A percentile compares a stretch with the other conserved stretches of the same genome.
These are phyloP conservation scores for Saturnispora bothae DNA, from an alignment of 805 yeast species.

Conservation along the genomic window DNA sequence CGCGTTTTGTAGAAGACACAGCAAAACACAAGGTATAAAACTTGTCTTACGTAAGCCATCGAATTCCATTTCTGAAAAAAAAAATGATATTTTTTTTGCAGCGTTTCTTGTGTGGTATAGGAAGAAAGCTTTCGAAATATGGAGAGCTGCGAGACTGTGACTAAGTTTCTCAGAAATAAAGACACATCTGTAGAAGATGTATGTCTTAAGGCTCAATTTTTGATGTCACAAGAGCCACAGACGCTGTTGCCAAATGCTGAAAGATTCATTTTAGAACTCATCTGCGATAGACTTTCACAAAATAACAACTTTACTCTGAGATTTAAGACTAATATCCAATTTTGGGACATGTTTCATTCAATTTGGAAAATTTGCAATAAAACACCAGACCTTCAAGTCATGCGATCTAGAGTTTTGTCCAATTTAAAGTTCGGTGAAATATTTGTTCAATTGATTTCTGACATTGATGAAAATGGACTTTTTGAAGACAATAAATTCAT, in stretches of 20 bases:
- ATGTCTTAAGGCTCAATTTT: slow-evolving; percentile 26
- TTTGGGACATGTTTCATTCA: slow-evolving; percentile 43
- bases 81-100: too few relatives aligned
- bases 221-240: slow-evolving; percentile 21
- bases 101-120: too few relatives aligned
- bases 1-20: background rate
- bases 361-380: slow-evolving; percentile 19
- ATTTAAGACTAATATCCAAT: slow-evolving; percentile 32
- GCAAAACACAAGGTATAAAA: too few relatives aligned
- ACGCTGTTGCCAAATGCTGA: slow-evolving; percentile 47
- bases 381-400: slow-evolving; percentile 16
- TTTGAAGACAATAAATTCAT: slow-evolving; percentile 18
- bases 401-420: slow-evolving; percentile 33
- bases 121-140: too few relatives aligned
- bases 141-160: too few relatives aligned
- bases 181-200: slow-evolving; percentile 31
- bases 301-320: slow-evolving; percentile 21
- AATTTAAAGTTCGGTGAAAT: slow-evolving; percentile 33
- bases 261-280: slow-evolving; percentile 45
- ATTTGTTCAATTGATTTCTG: slow-evolving; percentile 19
- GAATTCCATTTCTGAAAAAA: too few relatives aligned
- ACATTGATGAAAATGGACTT: slow-evolving; percentile 14
- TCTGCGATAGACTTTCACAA: slow-evolving; percentile 53
- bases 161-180: too few relatives aligned
- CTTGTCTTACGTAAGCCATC: too few relatives aligned